Percentiles rank a stretch among this genome's conserved stretches.
phyloP scores from a whole-genome alignment of 768 basidiomycete species.

The Udeniomyces megalosporus region DNA sequence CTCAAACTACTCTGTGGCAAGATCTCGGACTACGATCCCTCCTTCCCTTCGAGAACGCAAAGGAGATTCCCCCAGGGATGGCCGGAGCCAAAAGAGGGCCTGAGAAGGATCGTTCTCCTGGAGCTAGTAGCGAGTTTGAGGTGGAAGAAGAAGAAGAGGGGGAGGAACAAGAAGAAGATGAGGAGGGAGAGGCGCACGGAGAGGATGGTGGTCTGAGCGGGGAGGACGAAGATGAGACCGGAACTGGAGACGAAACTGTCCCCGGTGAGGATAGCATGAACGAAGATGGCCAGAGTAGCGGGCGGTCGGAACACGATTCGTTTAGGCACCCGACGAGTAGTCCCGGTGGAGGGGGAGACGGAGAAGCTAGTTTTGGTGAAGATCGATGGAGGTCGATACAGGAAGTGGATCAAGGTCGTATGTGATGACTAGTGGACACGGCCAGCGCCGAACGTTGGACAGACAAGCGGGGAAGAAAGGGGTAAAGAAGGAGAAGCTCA shows the following conservation, averaged over 20 bases:
- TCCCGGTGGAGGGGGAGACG: no score
- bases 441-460: no score
- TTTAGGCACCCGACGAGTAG: no score
- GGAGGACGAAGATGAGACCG: background rate
- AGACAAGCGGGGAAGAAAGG: no score
- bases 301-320: no score
- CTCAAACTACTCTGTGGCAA: background rate
- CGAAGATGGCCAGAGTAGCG: no score
- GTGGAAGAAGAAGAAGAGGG: background rate
- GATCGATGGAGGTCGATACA: no score
- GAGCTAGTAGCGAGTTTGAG: background rate
- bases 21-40: constrained; percentile 4
- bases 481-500: no score
- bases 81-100: constrained; percentile 13
- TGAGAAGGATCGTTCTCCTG: background rate
- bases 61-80: constrained; percentile 14
- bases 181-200: background rate
- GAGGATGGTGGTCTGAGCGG: background rate
- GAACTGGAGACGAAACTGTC: background rate
- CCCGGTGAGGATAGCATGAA: background rate
- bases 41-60: background rate
- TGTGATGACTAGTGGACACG: no score
- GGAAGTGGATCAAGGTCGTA: no score
- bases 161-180: background rate
- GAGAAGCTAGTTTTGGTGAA: no score